phyloP scores from a whole-genome alignment of 768 basidiomycete genomes.

The Pulveroboletus sp. region DNA sequence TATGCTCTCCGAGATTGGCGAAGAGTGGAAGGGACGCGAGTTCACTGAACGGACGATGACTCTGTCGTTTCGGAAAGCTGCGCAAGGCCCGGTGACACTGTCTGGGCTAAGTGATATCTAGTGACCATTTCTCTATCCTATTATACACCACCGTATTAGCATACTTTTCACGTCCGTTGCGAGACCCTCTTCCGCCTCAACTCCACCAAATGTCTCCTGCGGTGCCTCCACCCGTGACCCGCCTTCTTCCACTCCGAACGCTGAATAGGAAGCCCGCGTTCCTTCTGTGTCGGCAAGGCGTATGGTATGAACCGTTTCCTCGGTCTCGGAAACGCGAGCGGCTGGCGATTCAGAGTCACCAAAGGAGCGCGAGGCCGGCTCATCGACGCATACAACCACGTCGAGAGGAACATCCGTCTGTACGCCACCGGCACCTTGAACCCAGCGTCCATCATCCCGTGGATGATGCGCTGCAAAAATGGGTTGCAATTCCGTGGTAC shows the following conservation, averaged over 20 bases:
- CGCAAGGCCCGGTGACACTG: conserved; percentile 2
- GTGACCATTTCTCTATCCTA: conserved; percentile 13
- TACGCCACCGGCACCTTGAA: conserved; percentile 39
- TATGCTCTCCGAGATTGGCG: conserved; percentile 44
- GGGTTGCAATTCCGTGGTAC: conserved; percentile 29
- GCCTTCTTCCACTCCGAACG: conserved; percentile 24
- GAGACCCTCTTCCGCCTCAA: not conserved
- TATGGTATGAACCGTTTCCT: conserved; percentile 22
- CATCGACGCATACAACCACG: conserved; percentile 23
- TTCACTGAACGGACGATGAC: conserved; percentile 35
- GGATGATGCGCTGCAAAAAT: conserved; percentile 35
- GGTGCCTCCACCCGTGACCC: conserved; percentile 18
- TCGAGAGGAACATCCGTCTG: conserved; percentile 38
- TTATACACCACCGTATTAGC: conserved; percentile 19
- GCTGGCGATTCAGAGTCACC: conserved; percentile 26
- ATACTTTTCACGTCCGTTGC: conserved; percentile 25
- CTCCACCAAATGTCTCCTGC: conserved; percentile 10
- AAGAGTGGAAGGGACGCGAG: conserved; percentile 49
- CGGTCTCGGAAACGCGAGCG: conserved; percentile 24
- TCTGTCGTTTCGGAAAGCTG: conserved; percentile 42
- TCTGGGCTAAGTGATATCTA: conserved; percentile 8
- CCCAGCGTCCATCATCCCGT: conserved; percentile 39
- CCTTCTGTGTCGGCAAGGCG: conserved; percentile 27
- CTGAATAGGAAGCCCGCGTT: conserved; percentile 33
- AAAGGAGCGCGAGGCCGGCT: conserved; percentile 5